These are phyloP conservation scores for Ophiostoma australiae DNA, from an alignment of 2,329 filamentous ascomycete genomes.

Conservation along the genomic window DNA sequence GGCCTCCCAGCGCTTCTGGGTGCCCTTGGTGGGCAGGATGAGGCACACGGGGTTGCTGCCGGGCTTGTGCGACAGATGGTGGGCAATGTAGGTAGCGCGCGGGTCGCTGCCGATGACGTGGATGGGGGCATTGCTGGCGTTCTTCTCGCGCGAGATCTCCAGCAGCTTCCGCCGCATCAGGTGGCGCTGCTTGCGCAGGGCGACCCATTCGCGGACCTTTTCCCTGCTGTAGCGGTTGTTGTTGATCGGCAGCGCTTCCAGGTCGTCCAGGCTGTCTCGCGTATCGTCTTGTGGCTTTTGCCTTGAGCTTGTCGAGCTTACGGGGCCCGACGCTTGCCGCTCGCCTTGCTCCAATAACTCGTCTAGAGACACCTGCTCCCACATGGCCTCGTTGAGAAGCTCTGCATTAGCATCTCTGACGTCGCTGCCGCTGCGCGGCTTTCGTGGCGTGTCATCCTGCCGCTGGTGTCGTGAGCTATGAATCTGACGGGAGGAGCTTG, in stretches of 20 bases:
- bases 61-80: constrained; percentile 32
- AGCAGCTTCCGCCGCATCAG: constrained; percentile 12
- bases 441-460: not conserved
- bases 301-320: not conserved
- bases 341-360: not conserved
- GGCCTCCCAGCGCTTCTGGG: not conserved
- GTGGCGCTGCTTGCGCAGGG: not conserved
- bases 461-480: not conserved
- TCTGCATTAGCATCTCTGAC: not conserved
- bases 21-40: constrained; percentile 29
- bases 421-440: not conserved
- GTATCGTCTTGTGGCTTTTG: not conserved
- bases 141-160: not conserved
- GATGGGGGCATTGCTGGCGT: constrained; percentile 24
- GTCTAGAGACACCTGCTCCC: not conserved
- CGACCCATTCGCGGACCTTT: not conserved
- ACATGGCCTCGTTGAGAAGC: not conserved
- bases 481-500: not conserved
- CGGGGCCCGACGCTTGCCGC: not conserved
- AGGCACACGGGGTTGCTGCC: constrained; percentile 33
- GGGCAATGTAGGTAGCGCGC: constrained; percentile 33
- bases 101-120: constrained; percentile 32
- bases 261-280: not conserved
- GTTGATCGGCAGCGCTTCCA: not conserved
- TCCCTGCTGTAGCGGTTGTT: not conserved